Conservation (phyloP, 2,329 filamentous ascomycete species). For the Pyrenochaeta sp. region DNA sequence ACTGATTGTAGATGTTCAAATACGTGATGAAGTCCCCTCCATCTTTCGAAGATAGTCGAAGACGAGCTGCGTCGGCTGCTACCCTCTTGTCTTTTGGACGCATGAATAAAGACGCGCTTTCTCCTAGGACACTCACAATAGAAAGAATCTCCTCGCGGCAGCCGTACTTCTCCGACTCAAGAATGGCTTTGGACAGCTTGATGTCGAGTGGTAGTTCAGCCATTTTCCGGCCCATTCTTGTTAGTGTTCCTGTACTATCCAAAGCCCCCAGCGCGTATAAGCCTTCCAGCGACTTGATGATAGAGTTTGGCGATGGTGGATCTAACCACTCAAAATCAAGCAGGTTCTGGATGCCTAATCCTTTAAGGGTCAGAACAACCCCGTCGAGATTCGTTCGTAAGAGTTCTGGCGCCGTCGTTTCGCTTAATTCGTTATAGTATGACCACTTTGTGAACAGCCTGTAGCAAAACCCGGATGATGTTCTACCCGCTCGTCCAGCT, state of each 20-base stretch:
- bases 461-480: slow-evolving; percentile 92
- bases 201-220: slow-evolving; percentile 93
- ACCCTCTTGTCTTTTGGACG: slow-evolving; percentile 97
- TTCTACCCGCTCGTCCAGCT: slow-evolving; percentile 90
- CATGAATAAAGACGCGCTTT: slow-evolving; percentile 90
- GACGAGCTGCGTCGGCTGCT: slow-evolving; percentile 88
- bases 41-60: slow-evolving; percentile 81
- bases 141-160: slow-evolving; percentile 93
- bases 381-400: slow-evolving; percentile 87
- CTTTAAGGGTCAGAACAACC: slow-evolving; percentile 86
- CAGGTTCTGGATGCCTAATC: slow-evolving; percentile 89
- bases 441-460: slow-evolving; percentile 92
- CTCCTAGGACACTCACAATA: slow-evolving; percentile 92
- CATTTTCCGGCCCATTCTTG: slow-evolving; percentile 92
- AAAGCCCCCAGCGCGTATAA: slow-evolving; percentile 90
- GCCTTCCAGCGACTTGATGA: slow-evolving; percentile 88
- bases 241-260: slow-evolving; percentile 87
- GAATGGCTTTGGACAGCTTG: slow-evolving; percentile 87
- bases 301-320: slow-evolving; percentile 84
- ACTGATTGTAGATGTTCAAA: slow-evolving; percentile 94
- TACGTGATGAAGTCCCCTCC: slow-evolving; percentile 89
- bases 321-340: slow-evolving; percentile 98
- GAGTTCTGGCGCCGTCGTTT: slow-evolving; percentile 91
- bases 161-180: slow-evolving; percentile 88
- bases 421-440: slow-evolving; percentile 93